Percentiles rank a stretch among this genome's conserved stretches.
These are phyloP conservation scores for Trichosporon sp. DNA, from an alignment of 1,284 basidiomycete species.

Conservation along the genomic window DNA sequence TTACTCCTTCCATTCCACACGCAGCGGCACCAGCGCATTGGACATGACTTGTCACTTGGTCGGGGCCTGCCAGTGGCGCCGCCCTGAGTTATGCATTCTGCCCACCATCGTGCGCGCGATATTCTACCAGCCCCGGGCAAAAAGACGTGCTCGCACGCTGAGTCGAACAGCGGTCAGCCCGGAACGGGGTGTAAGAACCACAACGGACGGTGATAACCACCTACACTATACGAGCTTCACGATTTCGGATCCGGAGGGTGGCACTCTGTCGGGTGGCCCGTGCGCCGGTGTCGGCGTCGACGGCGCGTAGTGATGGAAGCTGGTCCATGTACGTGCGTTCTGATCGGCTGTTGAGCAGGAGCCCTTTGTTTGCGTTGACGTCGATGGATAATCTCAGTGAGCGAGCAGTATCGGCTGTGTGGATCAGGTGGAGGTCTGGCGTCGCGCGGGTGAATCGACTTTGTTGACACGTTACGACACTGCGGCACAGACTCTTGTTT, in stretches of 20 bases:
- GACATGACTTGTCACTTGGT: not conserved
- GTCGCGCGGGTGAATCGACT: not conserved
- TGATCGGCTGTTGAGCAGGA: no score
- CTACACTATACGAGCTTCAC: not conserved
- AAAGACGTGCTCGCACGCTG: not conserved
- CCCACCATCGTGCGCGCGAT: no score
- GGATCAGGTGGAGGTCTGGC: not conserved
- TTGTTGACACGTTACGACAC: not conserved
- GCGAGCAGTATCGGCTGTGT: no score
- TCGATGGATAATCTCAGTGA: no score
- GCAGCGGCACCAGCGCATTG: not conserved
- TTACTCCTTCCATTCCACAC: not conserved
- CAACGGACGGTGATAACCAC: conserved; percentile 1
- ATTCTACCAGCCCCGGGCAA: not conserved
- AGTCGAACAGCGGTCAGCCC: not conserved
- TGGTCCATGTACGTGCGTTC: no score
- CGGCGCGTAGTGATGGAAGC: no score
- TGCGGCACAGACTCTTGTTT: not conserved
- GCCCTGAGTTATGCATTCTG: not conserved
- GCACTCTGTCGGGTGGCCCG: not conserved
- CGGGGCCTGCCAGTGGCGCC: no score
- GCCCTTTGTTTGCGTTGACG: no score
- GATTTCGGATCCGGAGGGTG: not conserved
- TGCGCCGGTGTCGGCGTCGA: no score
- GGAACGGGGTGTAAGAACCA: not conserved